A percentile compares a stretch with the other conserved stretches of the same genome.
Evolutionary conservation across 768 basidiomycete species (phyloP).

Genomic region (Russula dissimulans): DNA sequence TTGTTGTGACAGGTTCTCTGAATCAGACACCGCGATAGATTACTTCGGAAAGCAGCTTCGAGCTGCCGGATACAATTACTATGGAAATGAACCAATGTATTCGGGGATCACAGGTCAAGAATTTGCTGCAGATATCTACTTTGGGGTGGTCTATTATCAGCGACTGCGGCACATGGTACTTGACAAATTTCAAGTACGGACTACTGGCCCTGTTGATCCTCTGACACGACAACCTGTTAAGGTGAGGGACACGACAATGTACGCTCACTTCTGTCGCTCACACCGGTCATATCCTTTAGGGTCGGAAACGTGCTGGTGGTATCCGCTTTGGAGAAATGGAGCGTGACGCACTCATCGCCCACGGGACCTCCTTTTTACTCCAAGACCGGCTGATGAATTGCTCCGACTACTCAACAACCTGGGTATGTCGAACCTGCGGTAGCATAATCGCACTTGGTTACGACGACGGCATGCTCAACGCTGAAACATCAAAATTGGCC

Average conservation of each 20-base stretch:
- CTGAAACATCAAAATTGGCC: conserved; percentile 46
- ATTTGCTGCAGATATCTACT: conserved; percentile 97
- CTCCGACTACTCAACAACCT: conserved; percentile 98
- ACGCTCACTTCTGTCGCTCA: background rate
- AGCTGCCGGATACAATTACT: conserved; percentile 95
- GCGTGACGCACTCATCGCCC: conserved; percentile 95
- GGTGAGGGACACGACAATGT: conserved; percentile 24
- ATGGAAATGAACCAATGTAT: conserved; percentile 99
- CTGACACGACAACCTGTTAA: conserved; percentile 96
- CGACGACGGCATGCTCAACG: conserved; percentile 74
- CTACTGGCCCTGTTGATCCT: conserved; percentile 94
- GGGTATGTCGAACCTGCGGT: conserved; percentile 96
- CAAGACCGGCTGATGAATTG: conserved; percentile 99
- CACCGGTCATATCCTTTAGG: conserved; percentile 32
- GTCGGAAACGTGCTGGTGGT: conserved; percentile 95
- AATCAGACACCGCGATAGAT: conserved; percentile 93
- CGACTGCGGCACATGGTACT: conserved; percentile 98
- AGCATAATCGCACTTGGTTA: conserved; percentile 94
- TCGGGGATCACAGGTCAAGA: conserved; percentile 98
- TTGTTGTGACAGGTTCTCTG: conserved; percentile 60
- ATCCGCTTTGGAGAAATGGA: conserved; percentile 99
- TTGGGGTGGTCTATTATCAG: conserved; percentile 98
- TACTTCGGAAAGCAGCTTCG: conserved; percentile 95
- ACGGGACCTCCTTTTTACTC: conserved; percentile 95
- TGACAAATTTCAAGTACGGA: conserved; percentile 99